Conservation (phyloP, 2,329 filamentous ascomycete species). For the Nannizzia gypsea region DNA sequence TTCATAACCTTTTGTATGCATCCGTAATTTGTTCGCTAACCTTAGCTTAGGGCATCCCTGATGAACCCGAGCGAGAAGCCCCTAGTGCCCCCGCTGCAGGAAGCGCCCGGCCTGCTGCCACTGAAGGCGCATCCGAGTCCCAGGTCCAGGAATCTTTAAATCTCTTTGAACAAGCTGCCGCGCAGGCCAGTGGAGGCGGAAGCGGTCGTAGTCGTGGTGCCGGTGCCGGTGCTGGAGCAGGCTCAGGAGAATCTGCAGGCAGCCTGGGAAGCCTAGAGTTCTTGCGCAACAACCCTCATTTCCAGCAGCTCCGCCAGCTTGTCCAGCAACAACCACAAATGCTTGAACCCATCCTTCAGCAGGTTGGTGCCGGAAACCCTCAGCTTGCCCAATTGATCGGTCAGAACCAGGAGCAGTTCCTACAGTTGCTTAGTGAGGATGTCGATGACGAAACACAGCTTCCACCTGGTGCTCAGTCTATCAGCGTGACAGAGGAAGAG, state of each 20-base stretch:
- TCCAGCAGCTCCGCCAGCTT: conserved; percentile 92
- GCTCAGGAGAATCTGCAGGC: conserved; percentile 13
- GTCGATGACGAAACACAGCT: conserved; percentile 63
- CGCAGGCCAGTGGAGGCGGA: conserved; percentile 51
- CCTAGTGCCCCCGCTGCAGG: conserved; percentile 16
- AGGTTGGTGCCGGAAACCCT: conserved; percentile 88
- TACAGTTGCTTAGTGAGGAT: conserved; percentile 80
- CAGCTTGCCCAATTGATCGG: conserved; percentile 87
- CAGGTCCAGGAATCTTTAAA: conserved; percentile 53
- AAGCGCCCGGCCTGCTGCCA: conserved; percentile 32
- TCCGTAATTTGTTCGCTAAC: background rate
- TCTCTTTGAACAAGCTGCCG: conserved; percentile 74
- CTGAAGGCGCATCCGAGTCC: conserved; percentile 27
- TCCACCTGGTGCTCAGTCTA: conserved; percentile 61
- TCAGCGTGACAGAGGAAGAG: conserved; percentile 90
- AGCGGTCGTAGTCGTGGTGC: conserved; percentile 28
- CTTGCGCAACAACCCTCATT: conserved; percentile 87
- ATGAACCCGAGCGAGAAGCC: conserved; percentile 58
- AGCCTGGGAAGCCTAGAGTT: conserved; percentile 73
- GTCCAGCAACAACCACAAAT: conserved; percentile 97
- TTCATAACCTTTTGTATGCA: background rate
- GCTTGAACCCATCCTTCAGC: conserved; percentile 95
- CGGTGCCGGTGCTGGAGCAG: conserved; percentile 14
- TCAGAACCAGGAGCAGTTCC: conserved; percentile 83
- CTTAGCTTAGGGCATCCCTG: conserved; percentile 71